phyloP scores from a whole-genome alignment of 495 filamentous ascomycete species.

The Collariella sp. region DNA sequence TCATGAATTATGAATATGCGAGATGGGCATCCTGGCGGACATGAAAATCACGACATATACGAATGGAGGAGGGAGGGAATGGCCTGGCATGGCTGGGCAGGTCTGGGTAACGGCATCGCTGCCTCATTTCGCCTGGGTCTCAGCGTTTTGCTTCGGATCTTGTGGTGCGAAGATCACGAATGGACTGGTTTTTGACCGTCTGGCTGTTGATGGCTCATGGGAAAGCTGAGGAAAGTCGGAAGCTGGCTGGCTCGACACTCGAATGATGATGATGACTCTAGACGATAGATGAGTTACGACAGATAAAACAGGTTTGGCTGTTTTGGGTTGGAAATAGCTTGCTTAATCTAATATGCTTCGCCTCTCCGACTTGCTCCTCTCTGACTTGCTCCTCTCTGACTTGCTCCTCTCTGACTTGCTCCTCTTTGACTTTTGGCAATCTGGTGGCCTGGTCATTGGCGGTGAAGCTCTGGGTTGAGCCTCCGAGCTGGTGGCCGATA shows the following conservation, averaged over 20 bases:
- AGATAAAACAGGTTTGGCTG: slow-evolving; percentile 2
- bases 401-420: no score
- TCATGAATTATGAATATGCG: no score
- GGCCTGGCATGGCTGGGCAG: background rate
- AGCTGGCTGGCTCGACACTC: background rate
- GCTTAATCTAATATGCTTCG: slow-evolving; percentile 12
- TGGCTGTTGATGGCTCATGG: background rate
- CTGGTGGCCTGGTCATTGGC: no score
- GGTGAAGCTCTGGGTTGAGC: no score
- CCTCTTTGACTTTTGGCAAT: no score
- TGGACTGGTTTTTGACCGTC: background rate
- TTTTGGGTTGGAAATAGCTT: background rate
- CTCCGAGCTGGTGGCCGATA: background rate
- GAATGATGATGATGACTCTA: slow-evolving; percentile 11
- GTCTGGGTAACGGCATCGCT: no score
- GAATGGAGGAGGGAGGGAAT: background rate
- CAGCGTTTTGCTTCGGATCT: background rate
- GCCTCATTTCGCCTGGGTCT: background rate
- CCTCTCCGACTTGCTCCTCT: background rate
- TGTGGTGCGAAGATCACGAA: background rate
- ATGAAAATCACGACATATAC: no score
- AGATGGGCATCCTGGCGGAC: no score
- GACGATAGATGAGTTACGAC: slow-evolving; percentile 18
- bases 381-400: background rate
- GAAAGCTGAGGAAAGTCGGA: background rate